Evolutionary conservation across 1,139 yeast genomes (phyloP).

Genomic region (Protomyces inundatus): DNA sequence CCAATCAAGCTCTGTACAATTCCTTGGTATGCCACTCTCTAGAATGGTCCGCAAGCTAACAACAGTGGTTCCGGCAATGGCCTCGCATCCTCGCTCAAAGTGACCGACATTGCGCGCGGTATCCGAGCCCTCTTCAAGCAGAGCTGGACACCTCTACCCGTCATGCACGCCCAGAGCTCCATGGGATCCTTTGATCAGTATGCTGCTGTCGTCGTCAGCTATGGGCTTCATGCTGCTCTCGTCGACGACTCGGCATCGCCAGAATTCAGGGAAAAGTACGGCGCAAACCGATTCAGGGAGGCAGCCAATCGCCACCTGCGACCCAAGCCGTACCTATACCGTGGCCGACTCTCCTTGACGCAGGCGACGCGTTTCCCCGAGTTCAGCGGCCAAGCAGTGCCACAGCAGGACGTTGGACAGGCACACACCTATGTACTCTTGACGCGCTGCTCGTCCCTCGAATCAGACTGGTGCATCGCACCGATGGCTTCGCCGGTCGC

Average conservation of each 20-base stretch:
- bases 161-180: conserved; percentile 5
- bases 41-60: not conserved
- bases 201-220: conserved; percentile 21
- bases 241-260: conserved; percentile 6
- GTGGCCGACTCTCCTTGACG: not conserved
- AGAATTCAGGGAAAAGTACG: conserved; percentile 9
- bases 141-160: conserved; percentile 8
- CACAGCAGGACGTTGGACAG: not conserved
- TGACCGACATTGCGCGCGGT: conserved; percentile 9
- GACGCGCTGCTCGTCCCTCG: conserved; percentile 20
- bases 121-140: conserved; percentile 19
- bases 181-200: not conserved
- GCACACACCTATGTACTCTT: conserved; percentile 18
- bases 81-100: conserved; percentile 4
- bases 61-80: conserved; percentile 15
- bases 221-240: conserved; percentile 15
- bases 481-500: conserved; percentile 15
- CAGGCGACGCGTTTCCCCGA: conserved; percentile 2
- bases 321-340: conserved; percentile 12
- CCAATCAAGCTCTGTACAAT: conserved; percentile 14
- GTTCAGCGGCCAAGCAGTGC: not conserved
- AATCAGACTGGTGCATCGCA: conserved; percentile 17
- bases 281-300: conserved; percentile 13
- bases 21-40: not conserved
- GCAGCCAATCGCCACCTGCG: conserved; percentile 16